These are phyloP conservation scores for Vaccinium macrocarpon DNA, from an alignment of 148 eudicot species.

Conservation along the genomic window DNA sequence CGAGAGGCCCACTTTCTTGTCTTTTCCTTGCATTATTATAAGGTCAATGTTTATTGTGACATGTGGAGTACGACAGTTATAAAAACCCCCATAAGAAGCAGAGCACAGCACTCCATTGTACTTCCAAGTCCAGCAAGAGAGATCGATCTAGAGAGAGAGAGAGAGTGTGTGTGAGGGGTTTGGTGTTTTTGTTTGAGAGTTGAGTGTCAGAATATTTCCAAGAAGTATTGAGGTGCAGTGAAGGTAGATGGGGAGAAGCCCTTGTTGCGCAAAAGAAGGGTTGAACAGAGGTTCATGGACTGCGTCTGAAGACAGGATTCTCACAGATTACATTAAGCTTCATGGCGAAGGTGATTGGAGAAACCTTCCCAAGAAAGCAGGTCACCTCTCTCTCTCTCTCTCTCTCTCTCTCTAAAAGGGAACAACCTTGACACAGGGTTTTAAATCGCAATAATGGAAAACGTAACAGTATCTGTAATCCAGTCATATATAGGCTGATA, in stretches of 20 bases:
- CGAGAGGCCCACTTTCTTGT: not conserved
- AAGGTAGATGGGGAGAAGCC: constrained; percentile 5
- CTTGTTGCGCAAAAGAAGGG: constrained; percentile 6
- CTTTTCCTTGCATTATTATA: too few relatives aligned
- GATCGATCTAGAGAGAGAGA: not conserved
- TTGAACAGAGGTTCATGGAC: constrained; percentile 13
- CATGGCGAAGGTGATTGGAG: constrained; percentile 9
- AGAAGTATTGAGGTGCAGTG: not conserved
- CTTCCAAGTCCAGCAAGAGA: not conserved
- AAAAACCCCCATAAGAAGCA: not conserved
- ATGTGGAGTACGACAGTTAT: not conserved
- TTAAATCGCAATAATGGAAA: too few relatives aligned
- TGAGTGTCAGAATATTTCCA: not conserved
- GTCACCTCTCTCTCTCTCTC: constrained; percentile 9
- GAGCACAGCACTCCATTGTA: not conserved
- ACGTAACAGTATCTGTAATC: too few relatives aligned
- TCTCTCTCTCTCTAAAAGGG: not conserved
- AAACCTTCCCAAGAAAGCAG: constrained; percentile 10
- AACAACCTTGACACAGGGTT: too few relatives aligned
- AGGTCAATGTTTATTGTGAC: not conserved
- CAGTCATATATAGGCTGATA: too few relatives aligned
- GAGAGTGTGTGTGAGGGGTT: not conserved
- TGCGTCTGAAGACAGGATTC: not conserved
- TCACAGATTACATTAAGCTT: not conserved
- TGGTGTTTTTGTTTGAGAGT: not conserved